These are phyloP conservation scores for Candida boleticola DNA, from an alignment of 805 yeast species.

Conservation along the genomic window DNA sequence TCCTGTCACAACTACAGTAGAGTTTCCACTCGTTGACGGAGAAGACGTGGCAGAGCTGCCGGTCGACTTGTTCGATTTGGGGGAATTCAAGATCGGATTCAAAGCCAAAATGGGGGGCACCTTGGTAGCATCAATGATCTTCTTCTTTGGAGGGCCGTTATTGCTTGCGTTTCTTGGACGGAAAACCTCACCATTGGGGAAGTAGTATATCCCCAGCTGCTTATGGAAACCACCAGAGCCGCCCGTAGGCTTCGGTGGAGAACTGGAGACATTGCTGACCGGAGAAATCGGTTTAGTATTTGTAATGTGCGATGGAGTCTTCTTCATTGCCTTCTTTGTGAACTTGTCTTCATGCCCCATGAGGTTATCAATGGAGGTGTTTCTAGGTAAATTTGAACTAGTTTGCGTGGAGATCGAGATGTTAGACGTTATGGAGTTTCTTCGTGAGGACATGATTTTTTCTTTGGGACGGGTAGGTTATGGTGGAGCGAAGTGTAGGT, in stretches of 20 bases:
- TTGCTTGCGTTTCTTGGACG: constrained; percentile 45
- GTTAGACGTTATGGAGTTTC: constrained; percentile 27
- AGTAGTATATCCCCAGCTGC: constrained; percentile 24
- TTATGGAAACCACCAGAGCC: constrained; percentile 9
- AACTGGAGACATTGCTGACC: neutral
- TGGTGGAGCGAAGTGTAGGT: neutral
- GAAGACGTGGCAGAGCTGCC: neutral
- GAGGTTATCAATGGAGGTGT: constrained; percentile 4
- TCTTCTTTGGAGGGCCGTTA: constrained; percentile 33
- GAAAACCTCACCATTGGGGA: constrained; percentile 56
- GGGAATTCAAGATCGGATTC: neutral
- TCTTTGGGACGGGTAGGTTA: too few species aligned
- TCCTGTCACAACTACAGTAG: neutral
- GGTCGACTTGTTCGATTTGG: neutral
- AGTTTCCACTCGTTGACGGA: neutral
- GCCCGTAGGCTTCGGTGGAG: constrained; percentile 6
- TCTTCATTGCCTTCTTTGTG: constrained; percentile 33
- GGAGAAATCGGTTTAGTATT: neutral
- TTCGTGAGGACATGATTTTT: constrained; percentile 22
- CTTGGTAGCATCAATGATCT: neutral
- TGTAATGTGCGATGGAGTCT: constrained; percentile 10
- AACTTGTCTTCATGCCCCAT: constrained; percentile 38
- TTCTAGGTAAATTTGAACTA: neutral
- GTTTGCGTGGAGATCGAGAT: constrained; percentile 8
- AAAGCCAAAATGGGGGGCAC: neutral